phyloP scores from a whole-genome alignment of 2,329 filamentous ascomycete species.

The Cucurbitaria berberidis region DNA sequence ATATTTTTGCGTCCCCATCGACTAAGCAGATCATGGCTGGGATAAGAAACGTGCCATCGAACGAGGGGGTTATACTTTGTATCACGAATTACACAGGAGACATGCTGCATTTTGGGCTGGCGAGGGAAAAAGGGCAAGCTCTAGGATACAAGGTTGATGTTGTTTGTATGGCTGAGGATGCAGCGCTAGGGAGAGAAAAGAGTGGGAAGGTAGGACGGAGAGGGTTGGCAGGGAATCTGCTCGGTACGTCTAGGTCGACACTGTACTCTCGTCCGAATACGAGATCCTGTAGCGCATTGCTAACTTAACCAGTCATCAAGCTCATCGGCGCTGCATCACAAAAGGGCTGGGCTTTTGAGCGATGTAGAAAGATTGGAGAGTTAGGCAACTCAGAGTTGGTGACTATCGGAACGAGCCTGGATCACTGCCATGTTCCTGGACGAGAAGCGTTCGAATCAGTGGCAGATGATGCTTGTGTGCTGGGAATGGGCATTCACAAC shows the following conservation, averaged over 20 bases:
- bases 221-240: constrained; percentile 59
- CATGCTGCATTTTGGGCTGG: constrained; percentile 58
- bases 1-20: constrained; percentile 57
- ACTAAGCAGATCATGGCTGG: constrained; percentile 59
- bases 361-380: constrained; percentile 53
- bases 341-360: constrained; percentile 53
- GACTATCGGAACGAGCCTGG: constrained; percentile 58
- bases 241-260: constrained; percentile 42
- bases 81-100: constrained; percentile 60
- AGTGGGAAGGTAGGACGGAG: constrained; percentile 57
- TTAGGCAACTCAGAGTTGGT: constrained; percentile 55
- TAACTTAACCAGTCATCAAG: constrained; percentile 57
- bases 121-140: constrained; percentile 55
- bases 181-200: constrained; percentile 56
- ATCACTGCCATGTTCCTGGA: constrained; percentile 61
- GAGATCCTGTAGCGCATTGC: too few relatives aligned
- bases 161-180: constrained; percentile 58
- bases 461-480: constrained; percentile 46
- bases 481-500: constrained; percentile 60
- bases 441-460: constrained; percentile 58
- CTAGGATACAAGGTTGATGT: constrained; percentile 55
- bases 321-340: constrained; percentile 55
- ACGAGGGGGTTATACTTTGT: constrained; percentile 55
- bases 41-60: constrained; percentile 53
- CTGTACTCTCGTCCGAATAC: too few relatives aligned